Evolutionary conservation across 1,139 yeast genomes (phyloP), one percentile per base, ranked within the genome.

Genomic region (Diutina siamensis): DNA sequence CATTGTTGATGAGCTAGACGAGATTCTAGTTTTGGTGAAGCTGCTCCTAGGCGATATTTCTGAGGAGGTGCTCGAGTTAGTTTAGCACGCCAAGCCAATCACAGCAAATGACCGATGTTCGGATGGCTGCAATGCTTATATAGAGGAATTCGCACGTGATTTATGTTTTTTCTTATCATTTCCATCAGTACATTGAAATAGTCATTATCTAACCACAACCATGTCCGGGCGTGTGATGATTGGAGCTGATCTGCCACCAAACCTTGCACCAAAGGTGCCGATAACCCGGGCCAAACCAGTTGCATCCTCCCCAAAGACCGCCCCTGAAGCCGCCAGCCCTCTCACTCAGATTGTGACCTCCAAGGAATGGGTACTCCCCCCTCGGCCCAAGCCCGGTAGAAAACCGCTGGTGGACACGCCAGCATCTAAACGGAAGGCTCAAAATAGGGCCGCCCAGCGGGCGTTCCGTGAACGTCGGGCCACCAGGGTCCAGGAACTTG

Each of bases 391-490:
- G 59, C 95, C 95, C 0, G 96, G 95, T 10, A 67, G 95, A 49
- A 86, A 86, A 61, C 95, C 95, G 12, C 75, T 88, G 49, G 78
- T 76, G 3, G 84, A 77, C 52, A 78, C 83, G 0, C 84, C 85
- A 1, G 83, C 83, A 1, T 74, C 81, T 40, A 84, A 85, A 57
- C 68, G 96, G 48, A 87, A 88, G 62, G 95, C 95, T 0, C 97
- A 89, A 63, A 89, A 89, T 59, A 71, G 97, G 49, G 96, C 95
- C 22, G 97, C 97, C 2, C 97, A 88, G 64, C 64, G 97, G 47
- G 97, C 97, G 0, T 89, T 88, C 63, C 64, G 95, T 50, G 87
- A 86, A 61, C 66, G 94, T 54, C 63, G 94, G 55, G 95, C 94
- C 18, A 80, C 77, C 9, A 54, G 78, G 48, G 76, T 74, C 25